phyloP scores from a whole-genome alignment of 768 basidiomycete species.

The Sarcomyxa edulis region DNA sequence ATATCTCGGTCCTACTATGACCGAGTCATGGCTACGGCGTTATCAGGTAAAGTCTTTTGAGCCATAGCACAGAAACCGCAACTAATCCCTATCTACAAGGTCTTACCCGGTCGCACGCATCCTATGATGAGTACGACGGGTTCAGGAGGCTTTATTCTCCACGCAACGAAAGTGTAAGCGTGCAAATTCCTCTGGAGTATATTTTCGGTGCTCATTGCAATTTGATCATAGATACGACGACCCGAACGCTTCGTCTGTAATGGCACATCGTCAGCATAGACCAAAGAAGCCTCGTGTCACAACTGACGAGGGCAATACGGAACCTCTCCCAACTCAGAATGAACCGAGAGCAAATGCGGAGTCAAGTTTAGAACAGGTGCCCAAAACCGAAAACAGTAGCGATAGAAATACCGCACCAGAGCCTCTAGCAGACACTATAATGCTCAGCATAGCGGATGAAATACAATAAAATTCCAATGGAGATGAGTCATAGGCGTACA shows the following conservation, averaged over 20 bases:
- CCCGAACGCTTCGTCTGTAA: constrained; percentile 50
- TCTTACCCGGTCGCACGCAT: constrained; percentile 94
- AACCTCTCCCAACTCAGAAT: too few species aligned
- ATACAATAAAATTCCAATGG: too few species aligned
- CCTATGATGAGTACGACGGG: constrained; percentile 90
- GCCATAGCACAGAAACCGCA: neutral
- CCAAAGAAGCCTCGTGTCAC: constrained; percentile 18
- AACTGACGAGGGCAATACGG: too few species aligned
- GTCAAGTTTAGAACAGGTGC: too few species aligned
- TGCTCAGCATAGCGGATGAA: too few species aligned
- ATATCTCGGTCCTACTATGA: constrained; percentile 74
- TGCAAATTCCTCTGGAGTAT: neutral
- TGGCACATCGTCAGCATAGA: constrained; percentile 41
- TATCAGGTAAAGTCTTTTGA: constrained; percentile 67
- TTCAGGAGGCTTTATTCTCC: constrained; percentile 83
- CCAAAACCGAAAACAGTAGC: too few species aligned
- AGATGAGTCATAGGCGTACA: too few species aligned
- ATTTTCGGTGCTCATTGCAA: neutral
- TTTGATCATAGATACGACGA: constrained; percentile 68
- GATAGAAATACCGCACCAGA: too few species aligned
- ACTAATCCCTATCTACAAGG: constrained; percentile 22
- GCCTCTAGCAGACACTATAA: too few species aligned
- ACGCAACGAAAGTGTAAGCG: constrained; percentile 81
- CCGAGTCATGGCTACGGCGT: constrained; percentile 81
- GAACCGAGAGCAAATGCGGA: too few species aligned